A percentile compares a stretch with the other conserved stretches of the same genome.
These are phyloP conservation scores for Phaeolepiota aurea DNA, from an alignment of 768 basidiomycete species.

Conservation along the genomic window DNA sequence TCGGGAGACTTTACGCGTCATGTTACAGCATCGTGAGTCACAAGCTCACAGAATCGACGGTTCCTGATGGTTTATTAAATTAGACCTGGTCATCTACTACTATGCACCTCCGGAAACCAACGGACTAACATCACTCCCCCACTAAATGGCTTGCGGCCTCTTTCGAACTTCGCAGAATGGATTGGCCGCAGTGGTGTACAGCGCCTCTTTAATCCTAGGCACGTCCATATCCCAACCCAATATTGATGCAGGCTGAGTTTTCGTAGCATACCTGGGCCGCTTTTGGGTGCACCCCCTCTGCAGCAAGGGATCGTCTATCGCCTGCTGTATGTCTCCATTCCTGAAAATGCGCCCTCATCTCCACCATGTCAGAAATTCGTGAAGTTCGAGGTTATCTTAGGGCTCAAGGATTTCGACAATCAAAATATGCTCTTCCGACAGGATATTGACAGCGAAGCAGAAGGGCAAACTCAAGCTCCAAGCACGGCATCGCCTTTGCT, in stretches of 20 bases:
- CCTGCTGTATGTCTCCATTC: background rate
- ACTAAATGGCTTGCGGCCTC: slow-evolving; percentile 28
- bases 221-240: background rate
- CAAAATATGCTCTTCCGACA: background rate
- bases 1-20: too few relatives aligned
- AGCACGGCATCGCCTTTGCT: background rate
- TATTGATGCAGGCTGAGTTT: background rate
- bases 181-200: slow-evolving; percentile 18
- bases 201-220: slow-evolving; percentile 49
- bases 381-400: background rate
- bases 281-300: slow-evolving; percentile 9
- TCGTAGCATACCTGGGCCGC: slow-evolving; percentile 11
- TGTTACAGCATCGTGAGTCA: background rate
- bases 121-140: slow-evolving; percentile 37
- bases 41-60: background rate
- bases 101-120: slow-evolving; percentile 25
- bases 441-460: background rate
- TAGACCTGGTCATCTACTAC: slow-evolving; percentile 58
- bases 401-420: background rate
- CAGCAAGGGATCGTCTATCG: slow-evolving; percentile 2
- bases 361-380: background rate
- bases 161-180: slow-evolving; percentile 39
- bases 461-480: background rate
- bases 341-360: background rate
- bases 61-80: slow-evolving; percentile 2